These are phyloP conservation scores for Scenedesmus sp. DNA, from an alignment of 163 green algal species.

Conservation along the genomic window DNA sequence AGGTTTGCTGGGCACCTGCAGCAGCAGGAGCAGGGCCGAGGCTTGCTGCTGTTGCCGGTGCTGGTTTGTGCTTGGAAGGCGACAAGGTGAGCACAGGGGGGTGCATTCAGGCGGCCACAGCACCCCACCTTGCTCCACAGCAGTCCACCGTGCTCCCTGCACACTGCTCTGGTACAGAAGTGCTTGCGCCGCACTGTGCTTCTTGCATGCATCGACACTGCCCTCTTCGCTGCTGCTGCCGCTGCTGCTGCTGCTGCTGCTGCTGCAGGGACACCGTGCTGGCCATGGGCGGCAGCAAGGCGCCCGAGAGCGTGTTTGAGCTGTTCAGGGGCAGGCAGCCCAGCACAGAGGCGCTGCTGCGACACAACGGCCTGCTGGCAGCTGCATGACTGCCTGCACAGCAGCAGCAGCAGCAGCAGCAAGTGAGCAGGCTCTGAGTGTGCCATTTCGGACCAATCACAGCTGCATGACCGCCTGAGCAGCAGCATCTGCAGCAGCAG, in stretches of 20 bases:
- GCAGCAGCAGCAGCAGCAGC: background rate
- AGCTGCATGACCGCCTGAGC: background rate
- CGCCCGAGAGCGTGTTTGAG: conserved; percentile 82
- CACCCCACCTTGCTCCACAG: no score
- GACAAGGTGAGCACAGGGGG: conserved; percentile 40
- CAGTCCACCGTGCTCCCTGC: no score
- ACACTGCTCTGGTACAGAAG: no score
- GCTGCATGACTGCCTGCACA: background rate
- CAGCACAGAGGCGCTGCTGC: conserved; percentile 88
- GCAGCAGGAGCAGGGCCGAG: background rate
- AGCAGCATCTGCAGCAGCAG: conserved; percentile 14
- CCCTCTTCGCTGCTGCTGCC: background rate
- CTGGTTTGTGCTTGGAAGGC: conserved; percentile 76
- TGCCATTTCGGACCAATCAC: background rate
- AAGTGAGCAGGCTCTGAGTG: background rate
- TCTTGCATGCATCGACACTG: background rate
- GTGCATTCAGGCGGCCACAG: conserved; percentile 1
- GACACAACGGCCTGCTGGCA: conserved; percentile 87
- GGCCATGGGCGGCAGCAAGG: conserved; percentile 88
- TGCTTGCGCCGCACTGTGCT: background rate
- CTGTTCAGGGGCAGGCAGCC: conserved; percentile 93
- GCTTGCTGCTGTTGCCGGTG: conserved; percentile 92
- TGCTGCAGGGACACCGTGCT: conserved; percentile 89
- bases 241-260: conserved; percentile 79
- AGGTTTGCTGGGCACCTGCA: conserved; percentile 8